Base-by-base conservation (phyloP, 2,329 filamentous ascomycete species). In the Aspergillus awamori region DNA sequence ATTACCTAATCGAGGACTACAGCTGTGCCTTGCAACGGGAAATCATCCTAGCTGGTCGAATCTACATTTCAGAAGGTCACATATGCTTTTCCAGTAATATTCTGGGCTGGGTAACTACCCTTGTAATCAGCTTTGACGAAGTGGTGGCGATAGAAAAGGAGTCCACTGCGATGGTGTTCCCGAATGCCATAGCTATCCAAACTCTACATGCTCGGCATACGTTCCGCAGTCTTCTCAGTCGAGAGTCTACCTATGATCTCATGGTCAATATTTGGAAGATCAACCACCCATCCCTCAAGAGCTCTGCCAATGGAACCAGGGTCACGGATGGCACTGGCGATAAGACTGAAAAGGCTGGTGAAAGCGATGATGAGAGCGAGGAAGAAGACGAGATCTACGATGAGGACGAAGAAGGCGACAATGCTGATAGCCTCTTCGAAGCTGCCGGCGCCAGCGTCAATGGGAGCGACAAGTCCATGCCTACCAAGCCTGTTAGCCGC, bases 81-180 rank as follows among this genome's bases (percentile, higher is more conserved):
- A 87, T 99, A 51, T 99, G 95, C 81, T 99, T 99, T 78, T 97
- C 93, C 71, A 98, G 95, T 81, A 99, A 99, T 74, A 99, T 99
- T 67, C 86, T 99, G 51, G 95, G 95, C 57, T 99, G 95, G 95
- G 91, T 96, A 22, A 99, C 95, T 0, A 99, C 95, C 1, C 82
- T 99, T 45, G 94, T 99, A 56, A 97, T 99, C 81, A 96, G 93
- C 76, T 99, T 99, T 74, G 95, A 99, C 72, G 95, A 99, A 76
- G 92, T 99, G 60, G 92, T 98, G 20, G 93, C 94, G 0, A 91
- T 99, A 7, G 95, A 99, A 78, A 98, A 98, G 80, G 91, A 96
- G 76, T 97, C 89, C 74, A 99, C 95, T 0, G 95, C 95, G 0
- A 84, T 99, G 62, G 83, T 99, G 1, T 98, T 99, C 79, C 96